Evolutionary conservation across 2,329 filamentous ascomycete species (phyloP).

Genomic region (Hypoxylon sp.): DNA sequence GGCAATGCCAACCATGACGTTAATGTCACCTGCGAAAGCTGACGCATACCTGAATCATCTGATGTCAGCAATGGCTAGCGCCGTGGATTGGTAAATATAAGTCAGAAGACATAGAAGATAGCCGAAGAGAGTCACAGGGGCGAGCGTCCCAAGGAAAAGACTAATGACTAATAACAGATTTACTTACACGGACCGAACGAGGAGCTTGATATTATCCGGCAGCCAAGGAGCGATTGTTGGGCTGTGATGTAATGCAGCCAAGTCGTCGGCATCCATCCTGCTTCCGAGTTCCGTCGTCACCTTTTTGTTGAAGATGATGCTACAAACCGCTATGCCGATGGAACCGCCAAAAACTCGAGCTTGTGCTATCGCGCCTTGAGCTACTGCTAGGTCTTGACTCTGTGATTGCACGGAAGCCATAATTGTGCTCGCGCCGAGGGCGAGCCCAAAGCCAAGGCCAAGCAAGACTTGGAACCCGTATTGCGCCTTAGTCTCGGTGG

Average conservation of each 20-base stretch:
- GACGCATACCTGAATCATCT: constrained; percentile 54
- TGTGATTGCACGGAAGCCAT: constrained; percentile 69
- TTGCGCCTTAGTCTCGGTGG: constrained; percentile 58
- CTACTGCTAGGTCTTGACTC: constrained; percentile 67
- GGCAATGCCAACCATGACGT: constrained; percentile 62
- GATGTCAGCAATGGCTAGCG: constrained; percentile 7
- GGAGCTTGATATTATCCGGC: constrained; percentile 52
- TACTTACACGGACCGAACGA: constrained; percentile 58
- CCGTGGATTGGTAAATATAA: no score
- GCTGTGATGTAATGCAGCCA: constrained; percentile 62
- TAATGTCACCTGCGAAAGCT: constrained; percentile 64
- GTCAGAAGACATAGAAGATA: neutral
- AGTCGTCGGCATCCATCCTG: constrained; percentile 56
- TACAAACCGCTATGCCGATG: constrained; percentile 71
- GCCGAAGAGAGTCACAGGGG: neutral
- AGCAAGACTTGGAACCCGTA: constrained; percentile 71
- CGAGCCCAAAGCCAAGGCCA: constrained; percentile 71
- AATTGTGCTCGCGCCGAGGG: constrained; percentile 70
- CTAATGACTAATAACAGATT: neutral
- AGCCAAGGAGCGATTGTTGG: constrained; percentile 59
- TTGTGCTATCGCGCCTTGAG: constrained; percentile 72
- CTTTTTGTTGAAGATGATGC: constrained; percentile 69
- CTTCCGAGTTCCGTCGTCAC: constrained; percentile 58
- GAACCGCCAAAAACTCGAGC: constrained; percentile 72
- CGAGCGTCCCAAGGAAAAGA: neutral